Evolutionary conservation across 306 rosid species (phyloP), one percentile per base, ranked within the genome.

Genomic region (Nissolia schottii): DNA sequence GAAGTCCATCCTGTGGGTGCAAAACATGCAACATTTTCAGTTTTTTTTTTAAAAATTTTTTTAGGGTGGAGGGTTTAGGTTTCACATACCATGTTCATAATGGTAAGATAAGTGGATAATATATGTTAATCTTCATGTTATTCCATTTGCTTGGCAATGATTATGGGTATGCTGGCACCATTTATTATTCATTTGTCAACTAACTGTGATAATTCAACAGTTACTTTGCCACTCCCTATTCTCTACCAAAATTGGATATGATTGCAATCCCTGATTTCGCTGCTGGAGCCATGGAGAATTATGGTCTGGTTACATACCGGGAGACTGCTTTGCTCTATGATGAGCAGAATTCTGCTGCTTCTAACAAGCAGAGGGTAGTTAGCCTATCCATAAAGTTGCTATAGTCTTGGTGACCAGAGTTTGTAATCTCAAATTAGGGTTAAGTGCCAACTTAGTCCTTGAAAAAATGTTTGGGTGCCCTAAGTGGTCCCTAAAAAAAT

Each of bases 231-330:
- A 83, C 86, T 77, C 97, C 98, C 51, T 94, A 91, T 80, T 16
- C 95, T 55, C 77, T 94, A 43, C 98, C 98, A 38, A 94, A 94
- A 80, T 75, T 94, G 85, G 98, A 94, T 79, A 89, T 94, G 98
- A 65, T 90, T 76, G 97, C 98, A 15, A 91, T 94, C 64, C 98
- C 98, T 73, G 97, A 91, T 85, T 94, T 94, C 81, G 89, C 98
- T 79, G 88, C 92, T 82, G 97, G 97, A 37, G 98, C 98, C 70
- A 93, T 93, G 98, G 98, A 93, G 83, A 93, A 93, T 75, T 93
- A 93, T 84, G 98, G 98, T 63, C 82, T 93, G 76, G 94, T 93
- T 72, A 93, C 98, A 59, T 90, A 87, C 73, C 89, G 94, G 50
- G 98, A 93, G 88, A 87, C 94, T 54, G 97, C 88, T 84, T 86